Evolutionary conservation across 768 basidiomycete genomes (phyloP).

Genomic region (Tricholoma furcatifolium): DNA sequence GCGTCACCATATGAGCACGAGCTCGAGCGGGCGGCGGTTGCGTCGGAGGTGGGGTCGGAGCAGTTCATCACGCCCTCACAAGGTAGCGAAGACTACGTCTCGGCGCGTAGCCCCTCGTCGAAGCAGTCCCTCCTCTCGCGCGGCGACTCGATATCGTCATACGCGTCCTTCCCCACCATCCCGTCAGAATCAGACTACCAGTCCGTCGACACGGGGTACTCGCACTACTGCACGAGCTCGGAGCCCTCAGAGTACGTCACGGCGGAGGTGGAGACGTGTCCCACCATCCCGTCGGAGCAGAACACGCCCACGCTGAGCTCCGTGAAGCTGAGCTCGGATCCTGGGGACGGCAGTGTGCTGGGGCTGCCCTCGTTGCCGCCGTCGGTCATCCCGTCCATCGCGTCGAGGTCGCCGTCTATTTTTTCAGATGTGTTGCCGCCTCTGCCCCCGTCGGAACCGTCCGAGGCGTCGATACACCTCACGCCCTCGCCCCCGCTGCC

Average conservation of each 20-base stretch:
- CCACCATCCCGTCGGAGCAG: conserved; percentile 42
- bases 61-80: conserved; percentile 45
- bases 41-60: conserved; percentile 35
- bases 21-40: not conserved
- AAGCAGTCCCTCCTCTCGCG: conserved; percentile 51
- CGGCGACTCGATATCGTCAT: conserved; percentile 41
- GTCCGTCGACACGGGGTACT: conserved; percentile 29
- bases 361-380: conserved; percentile 14
- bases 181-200: conserved; percentile 47
- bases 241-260: conserved; percentile 47
- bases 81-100: conserved; percentile 52
- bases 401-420: conserved; percentile 13
- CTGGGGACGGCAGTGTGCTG: conserved; percentile 24
- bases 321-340: conserved; percentile 29
- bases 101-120: conserved; percentile 39
- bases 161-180: conserved; percentile 58
- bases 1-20: conserved; percentile 27
- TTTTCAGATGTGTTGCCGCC: conserved; percentile 15
- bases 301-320: conserved; percentile 42
- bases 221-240: conserved; percentile 29
- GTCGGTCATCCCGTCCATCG: conserved; percentile 14
- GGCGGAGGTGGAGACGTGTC: conserved; percentile 44
- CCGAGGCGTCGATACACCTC: conserved; percentile 21
- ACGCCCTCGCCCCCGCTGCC: conserved; percentile 10
- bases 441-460: conserved; percentile 19